Evolutionary conservation across 805 yeast species (phyloP), one percentile per base, ranked within the genome.

Genomic region (Candida easanensis): DNA sequence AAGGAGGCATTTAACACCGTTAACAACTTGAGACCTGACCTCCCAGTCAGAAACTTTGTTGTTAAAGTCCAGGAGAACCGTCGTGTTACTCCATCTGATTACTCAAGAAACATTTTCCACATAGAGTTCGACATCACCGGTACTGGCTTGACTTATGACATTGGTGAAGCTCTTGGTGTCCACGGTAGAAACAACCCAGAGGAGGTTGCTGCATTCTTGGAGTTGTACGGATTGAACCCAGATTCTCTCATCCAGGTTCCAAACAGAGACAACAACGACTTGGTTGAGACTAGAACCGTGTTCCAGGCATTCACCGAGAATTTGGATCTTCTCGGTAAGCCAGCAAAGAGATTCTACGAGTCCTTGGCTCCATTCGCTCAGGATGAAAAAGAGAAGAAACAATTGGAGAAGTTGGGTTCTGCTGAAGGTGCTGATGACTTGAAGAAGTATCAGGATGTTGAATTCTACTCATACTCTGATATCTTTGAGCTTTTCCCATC

Each of bases 131-230:
- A 91, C 62, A 78, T 83, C 60, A 67, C 89, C 36, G 95, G 95
- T 41, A 89, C 97, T 28, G 97, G 95, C 20, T 73, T 91, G 61
- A 87, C 80, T 38, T 91, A 91, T 63, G 93, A 83, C 51, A 88
- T 91, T 60, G 98, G 98, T 63, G 98, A 91, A 73, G 97, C 98
- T 17, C 77, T 91, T 48, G 98, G 98, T 59, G 79, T 91, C 47
- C 97, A 91, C 58, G 97, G 96, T 38, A 82, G 91, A 60, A 91
- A 91, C 70, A 76, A 80, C 54, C 62, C 73, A 32, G 74, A 68
- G 15, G 75, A 70, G 30, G 96, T 90, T 41, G 76, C 71, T 35
- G 73, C 74, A 51, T 91, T 91, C 66, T 74, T 91, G 54, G 56
- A 70, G 17, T 74, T 70, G 59, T 91, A 89, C 60, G 89, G 87